Percentiles rank a stretch among this genome's conserved stretches.
These are phyloP conservation scores for Aspergillus pseudonomiae DNA, from an alignment of 2,329 filamentous ascomycete genomes.

Conservation along the genomic window DNA sequence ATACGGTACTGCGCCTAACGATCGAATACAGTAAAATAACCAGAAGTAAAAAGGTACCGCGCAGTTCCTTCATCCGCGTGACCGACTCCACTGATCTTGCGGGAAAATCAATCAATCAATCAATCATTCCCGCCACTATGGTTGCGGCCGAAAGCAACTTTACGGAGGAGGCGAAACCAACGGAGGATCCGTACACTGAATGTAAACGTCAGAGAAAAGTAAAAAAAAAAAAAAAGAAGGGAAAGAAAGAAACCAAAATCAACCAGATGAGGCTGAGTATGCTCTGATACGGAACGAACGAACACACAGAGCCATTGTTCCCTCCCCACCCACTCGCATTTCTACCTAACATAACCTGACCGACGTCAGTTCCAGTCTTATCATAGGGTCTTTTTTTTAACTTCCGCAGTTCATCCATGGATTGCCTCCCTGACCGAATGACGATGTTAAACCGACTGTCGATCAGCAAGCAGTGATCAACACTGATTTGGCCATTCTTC, in stretches of 20 bases:
- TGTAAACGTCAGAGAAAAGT: background rate
- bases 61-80: background rate
- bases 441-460: slow-evolving; percentile 19
- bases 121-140: background rate
- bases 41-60: background rate
- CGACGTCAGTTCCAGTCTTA: background rate
- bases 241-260: background rate
- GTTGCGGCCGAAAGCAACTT: slow-evolving; percentile 1
- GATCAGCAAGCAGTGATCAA: background rate
- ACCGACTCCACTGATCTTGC: background rate
- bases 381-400: background rate
- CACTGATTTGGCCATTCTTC: background rate
- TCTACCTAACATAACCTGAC: background rate
- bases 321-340: background rate
- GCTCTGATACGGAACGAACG: background rate
- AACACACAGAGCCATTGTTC: background rate
- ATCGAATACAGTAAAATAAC: background rate
- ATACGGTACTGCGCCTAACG: background rate
- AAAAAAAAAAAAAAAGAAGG: background rate
- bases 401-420: background rate
- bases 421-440: slow-evolving; percentile 16
- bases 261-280: background rate
- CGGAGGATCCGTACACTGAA: background rate
- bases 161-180: background rate
- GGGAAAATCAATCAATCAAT: background rate